These are phyloP conservation scores for Fusarium sp. DNA, from an alignment of 2,329 filamentous ascomycete species.

Conservation along the genomic window DNA sequence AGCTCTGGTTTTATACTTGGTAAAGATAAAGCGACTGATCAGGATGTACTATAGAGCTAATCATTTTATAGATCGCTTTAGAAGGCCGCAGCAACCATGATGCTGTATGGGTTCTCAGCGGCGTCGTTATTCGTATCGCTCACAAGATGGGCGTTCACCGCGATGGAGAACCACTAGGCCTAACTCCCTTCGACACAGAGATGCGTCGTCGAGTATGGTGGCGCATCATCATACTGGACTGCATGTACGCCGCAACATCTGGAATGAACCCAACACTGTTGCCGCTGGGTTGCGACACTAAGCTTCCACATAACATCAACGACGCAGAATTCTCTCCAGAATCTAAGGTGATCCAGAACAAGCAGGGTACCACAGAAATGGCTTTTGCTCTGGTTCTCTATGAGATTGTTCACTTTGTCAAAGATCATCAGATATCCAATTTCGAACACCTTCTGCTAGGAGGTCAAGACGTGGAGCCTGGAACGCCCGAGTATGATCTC, in stretches of 20 bases:
- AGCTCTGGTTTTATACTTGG: neutral
- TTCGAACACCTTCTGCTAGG: constrained; percentile 6
- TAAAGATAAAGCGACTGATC: rapidly evolving
- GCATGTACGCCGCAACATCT: constrained; percentile 4
- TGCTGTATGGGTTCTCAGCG: constrained; percentile 3
- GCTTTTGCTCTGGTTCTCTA: neutral
- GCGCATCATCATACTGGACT: constrained; percentile 9
- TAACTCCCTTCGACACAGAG: neutral
- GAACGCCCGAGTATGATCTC: neutral
- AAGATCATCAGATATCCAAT: neutral
- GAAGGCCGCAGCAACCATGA: constrained; percentile 6
- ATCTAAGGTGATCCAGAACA: neutral
- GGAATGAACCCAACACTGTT: neutral
- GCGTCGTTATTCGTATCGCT: constrained; percentile 2
- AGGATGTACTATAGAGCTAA: rapidly evolving
- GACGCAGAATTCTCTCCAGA: neutral
- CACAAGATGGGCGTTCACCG: constrained; percentile 10
- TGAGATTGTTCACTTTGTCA: neutral
- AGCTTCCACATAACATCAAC: neutral
- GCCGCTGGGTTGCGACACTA: neutral
- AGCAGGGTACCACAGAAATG: constrained; percentile 7
- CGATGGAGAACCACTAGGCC: neutral
- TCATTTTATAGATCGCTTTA: neutral
- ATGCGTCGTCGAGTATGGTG: constrained; percentile 15
- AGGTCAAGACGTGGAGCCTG: neutral